phyloP scores from a whole-genome alignment of 176 grass and related monocot genomes.

The Typha latifolia region DNA sequence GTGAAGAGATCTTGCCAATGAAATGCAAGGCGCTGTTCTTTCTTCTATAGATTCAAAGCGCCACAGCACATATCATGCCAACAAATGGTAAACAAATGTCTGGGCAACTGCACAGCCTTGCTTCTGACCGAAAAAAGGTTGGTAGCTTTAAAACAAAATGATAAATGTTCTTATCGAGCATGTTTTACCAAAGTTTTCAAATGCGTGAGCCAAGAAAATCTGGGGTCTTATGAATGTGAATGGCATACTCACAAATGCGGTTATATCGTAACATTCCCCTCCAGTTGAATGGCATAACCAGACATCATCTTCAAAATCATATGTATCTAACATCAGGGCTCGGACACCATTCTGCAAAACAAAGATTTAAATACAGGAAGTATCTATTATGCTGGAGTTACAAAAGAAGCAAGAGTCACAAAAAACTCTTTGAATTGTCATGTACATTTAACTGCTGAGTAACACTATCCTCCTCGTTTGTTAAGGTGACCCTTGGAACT shows the following conservation, averaged over 20 bases:
- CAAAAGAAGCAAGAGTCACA: neutral
- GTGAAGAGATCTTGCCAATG: too few species aligned
- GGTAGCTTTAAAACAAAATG: too few species aligned
- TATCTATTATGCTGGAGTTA: conserved; percentile 2
- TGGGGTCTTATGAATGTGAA: neutral
- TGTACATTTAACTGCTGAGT: conserved; percentile 78
- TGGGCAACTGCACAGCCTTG: too few species aligned
- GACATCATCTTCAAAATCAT: conserved; percentile 74
- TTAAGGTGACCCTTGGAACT: conserved; percentile 66
- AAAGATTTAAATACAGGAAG: neutral
- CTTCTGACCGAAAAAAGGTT: too few species aligned
- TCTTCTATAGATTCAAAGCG: too few species aligned
- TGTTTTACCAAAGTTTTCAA: too few species aligned
- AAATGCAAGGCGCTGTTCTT: too few species aligned
- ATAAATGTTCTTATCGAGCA: too few species aligned
- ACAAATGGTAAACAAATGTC: too few species aligned
- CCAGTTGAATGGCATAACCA: conserved; percentile 86
- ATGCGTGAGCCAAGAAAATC: too few species aligned
- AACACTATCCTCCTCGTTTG: conserved; percentile 80
- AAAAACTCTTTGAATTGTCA: neutral
- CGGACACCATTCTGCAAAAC: conserved; percentile 66
- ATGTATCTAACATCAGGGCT: conserved; percentile 83
- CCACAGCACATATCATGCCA: too few species aligned
- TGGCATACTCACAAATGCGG: conserved; percentile 72
- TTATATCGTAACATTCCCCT: conserved; percentile 77